Evolutionary conservation across 192 early-diverging fungal genomes (phyloP), one percentile per base, ranked within the genome.

Genomic region (Lobosporangium transversale): DNA sequence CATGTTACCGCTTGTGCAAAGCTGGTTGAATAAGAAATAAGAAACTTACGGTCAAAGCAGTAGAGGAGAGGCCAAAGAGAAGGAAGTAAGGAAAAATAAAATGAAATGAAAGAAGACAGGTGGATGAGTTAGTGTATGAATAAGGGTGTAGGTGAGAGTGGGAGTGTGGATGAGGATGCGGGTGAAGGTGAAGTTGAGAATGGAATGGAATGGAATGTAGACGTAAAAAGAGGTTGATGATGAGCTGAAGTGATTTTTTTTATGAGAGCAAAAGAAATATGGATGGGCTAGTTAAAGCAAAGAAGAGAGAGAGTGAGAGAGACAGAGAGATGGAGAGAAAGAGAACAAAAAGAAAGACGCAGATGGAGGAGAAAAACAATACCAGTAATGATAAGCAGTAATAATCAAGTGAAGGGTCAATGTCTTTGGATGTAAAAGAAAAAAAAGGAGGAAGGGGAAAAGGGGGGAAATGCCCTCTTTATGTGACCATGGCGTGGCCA

Each of bases 141-240:
- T 18, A 27, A 20, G 53, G 30, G 31, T 21, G 6, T 26, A 18
- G 50, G 26, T 24, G 45, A 48, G 45, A 48, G 45, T 48, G 45
- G 23, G 17, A 17, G 5, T 48, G n/a, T n/a, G n/a, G n/a, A n/a
- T n/a, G 45, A 48, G 45, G n/a, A 0, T 24, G 47, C 20, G 47
- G 36, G 59, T n/a, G 59, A 26, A 31, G 17, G 50, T 42, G 42
- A n/a, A 47, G 32, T 32, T 35, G 47, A 23, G 59, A 24, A 20
- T 23, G 2, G 26, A 8, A 42, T 8, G 27, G 44, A 15, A 35
- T 47, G 44, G 29, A 29, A 63, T n/a, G n/a, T n/a, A n/a, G n/a
- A n/a, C n/a, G n/a, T n/a, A n/a, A n/a, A n/a, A n/a, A n/a, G 35
- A 53, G 50, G 37, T 50, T 21, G 62, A 65, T n/a, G n/a, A n/a